Evolutionary conservation across 306 rosid species (phyloP), one percentile per base, ranked within the genome.

Genomic region (Ziziphus jujuba): DNA sequence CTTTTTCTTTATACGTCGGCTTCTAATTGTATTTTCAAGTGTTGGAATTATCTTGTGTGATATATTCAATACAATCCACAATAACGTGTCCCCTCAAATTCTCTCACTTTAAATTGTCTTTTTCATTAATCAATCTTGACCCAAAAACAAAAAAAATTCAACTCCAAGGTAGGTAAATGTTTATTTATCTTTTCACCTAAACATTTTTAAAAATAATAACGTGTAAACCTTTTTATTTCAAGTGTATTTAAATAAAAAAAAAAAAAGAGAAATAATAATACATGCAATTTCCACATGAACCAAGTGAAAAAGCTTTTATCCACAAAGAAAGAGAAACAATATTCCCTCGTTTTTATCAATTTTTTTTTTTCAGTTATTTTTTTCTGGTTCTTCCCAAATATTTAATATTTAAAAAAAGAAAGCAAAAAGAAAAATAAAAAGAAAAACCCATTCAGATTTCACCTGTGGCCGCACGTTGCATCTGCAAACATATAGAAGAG

Each of bases 361-460:
- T 19, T 38, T 43, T 55, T 44, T 69, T 66, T 28, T 63, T 51
- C 33, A 28, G 33, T 7, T 2, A 12, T 57, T 20, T 49, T 47
- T 69, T 69, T 4, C 19, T 6, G 50, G 66, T 9, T 61, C 74
- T 11, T 36, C 56, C 35, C 52, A 36, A 52, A 60, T 25, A 50
- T 65, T 65, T 49, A n/a, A 28, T 16, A 47, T 25, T 14, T n/a
- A 12, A 45, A 19, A 44, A 43, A 56, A n/a, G 54, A 43, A 25
- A 25, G 5, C 0, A 25, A 56, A 16, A 22, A 59, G 16, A 21
- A 67, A 54, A n/a, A n/a, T n/a, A n/a, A n/a, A 58, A 40, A 19
- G 23, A 45, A 13, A 24, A 7, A 19, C 7, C n/a, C 65, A 58
- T 35, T 17, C 43, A 70, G n/a, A 36, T 22, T 40, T 40, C 10